Percentiles rank a stretch among this genome's conserved stretches.
Evolutionary conservation across 2,329 filamentous ascomycete species (phyloP).

Genomic region (Diplodia seriata): DNA sequence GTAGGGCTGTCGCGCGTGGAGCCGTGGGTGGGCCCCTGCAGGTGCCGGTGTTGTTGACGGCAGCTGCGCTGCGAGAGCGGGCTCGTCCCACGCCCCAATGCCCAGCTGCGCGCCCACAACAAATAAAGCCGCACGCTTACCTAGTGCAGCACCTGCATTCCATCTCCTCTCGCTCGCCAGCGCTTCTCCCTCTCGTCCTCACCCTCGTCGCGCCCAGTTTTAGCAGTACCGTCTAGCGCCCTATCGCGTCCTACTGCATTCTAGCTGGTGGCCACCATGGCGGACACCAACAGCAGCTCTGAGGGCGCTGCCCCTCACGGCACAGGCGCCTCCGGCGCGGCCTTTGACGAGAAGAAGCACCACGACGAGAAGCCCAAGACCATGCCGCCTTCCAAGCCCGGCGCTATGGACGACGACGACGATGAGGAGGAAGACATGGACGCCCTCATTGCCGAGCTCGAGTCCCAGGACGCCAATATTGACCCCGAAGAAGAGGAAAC

Average conservation of each 20-base stretch:
- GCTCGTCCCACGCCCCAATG: conserved; percentile 3
- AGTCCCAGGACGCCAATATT: conserved; percentile 77
- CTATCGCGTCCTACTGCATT: conserved; percentile 23
- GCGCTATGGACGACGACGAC: conserved; percentile 63
- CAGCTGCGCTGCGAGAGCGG: background rate
- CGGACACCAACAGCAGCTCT: conserved; percentile 30
- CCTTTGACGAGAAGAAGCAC: conserved; percentile 42
- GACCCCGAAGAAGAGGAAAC: conserved; percentile 65
- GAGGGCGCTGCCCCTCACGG: conserved; percentile 35
- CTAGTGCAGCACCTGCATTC: conserved; percentile 10
- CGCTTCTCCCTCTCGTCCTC: background rate
- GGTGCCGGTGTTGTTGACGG: background rate
- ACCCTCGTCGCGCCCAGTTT: background rate
- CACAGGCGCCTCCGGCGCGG: conserved; percentile 39
- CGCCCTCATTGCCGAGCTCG: conserved; percentile 83
- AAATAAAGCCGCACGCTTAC: conserved; percentile 23
- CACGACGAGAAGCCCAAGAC: conserved; percentile 35
- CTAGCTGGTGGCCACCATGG: conserved; percentile 27
- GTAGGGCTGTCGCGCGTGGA: too few species aligned
- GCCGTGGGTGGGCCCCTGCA: background rate
- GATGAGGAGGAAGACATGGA: conserved; percentile 86
- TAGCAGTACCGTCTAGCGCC: conserved; percentile 15
- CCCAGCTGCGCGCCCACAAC: conserved; percentile 8
- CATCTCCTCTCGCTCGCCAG: conserved; percentile 13
- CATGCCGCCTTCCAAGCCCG: conserved; percentile 36